Evolutionary conservation across 2,329 filamentous ascomycete species (phyloP), one percentile per base, ranked within the genome.

Genomic region (Lachnellula arida): DNA sequence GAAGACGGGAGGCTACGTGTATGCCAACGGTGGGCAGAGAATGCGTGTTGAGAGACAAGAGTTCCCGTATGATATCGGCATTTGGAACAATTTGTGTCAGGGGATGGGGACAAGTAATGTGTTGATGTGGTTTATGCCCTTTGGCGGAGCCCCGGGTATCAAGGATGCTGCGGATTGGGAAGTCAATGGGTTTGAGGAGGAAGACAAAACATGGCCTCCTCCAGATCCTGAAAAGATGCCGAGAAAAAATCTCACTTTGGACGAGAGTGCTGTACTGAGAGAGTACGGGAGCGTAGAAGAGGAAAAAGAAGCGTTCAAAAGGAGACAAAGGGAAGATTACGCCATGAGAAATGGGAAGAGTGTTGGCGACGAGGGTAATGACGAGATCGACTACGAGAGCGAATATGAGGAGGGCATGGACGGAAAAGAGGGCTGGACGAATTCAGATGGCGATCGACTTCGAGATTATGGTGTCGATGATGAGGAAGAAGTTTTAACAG

Each of bases 381-480:
- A 61, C 1, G 60, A 62, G 14, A 67, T 65, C 5, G 68, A 68
- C 22, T 68, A 70, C 42, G 67, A 71, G 12, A 61, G 65, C 39
- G 65, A 65, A 42, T 64, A 63, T 46, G 67, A 66, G 57, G 66
- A 61, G 58, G 70, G 60, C 40, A 64, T 63, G 51, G 75, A 77
- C 61, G 81, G 79, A 5, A 77, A 81, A 65, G 78, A 79, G 43
- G 80, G 75, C 5, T 94, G 89, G 89, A 82, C 78, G 0, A 93
- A 92, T 62, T 78, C 82, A 0, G 88, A 93, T 51, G 89, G 89
- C 1, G 88, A 93, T 67, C 76, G 83, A 35, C 72, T 94, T 49
- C 77, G 81, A 43, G 89, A 94, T 65, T 94, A 86, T 66, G 89
- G 89, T 1, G 88, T 94, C 0, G 89, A 93, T 63, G 87, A 91